Evolutionary conservation across 2,329 filamentous ascomycete genomes (phyloP).

Genomic region (Berkeleyomyces basicola): DNA sequence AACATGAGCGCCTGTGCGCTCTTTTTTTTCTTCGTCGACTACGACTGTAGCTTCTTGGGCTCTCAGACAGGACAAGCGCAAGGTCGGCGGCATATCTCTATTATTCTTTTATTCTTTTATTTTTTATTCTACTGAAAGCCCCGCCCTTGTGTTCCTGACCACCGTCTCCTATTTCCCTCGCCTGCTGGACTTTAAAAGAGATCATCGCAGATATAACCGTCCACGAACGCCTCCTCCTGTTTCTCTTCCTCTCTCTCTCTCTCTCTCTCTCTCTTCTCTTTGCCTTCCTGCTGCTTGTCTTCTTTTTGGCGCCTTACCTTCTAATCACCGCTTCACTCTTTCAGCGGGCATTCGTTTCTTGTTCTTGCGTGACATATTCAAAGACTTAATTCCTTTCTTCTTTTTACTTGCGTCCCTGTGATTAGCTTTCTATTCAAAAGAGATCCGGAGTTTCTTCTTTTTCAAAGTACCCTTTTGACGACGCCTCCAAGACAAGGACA

Average conservation of each 20-base stretch:
- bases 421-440: constrained; percentile 15
- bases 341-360: constrained; percentile 64
- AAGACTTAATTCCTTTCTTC: constrained; percentile 1
- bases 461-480: constrained; percentile 18
- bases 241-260: constrained; percentile 24
- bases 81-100: no score
- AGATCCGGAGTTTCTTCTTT: constrained; percentile 10
- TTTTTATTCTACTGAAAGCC: background rate
- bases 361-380: constrained; percentile 4
- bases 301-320: constrained; percentile 18
- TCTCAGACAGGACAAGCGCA: no score
- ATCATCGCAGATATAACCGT: constrained; percentile 35
- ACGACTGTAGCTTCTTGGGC: no score
- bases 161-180: constrained; percentile 18
- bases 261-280: constrained; percentile 32
- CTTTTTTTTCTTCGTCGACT: background rate
- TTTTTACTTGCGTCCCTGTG: constrained; percentile 12
- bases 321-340: constrained; percentile 64
- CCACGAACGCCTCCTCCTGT: constrained; percentile 20
- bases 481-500: constrained; percentile 19
- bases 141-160: background rate
- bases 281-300: constrained; percentile 17
- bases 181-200: constrained; percentile 27
- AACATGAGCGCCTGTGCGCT: background rate
- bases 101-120: background rate